A percentile compares a stretch with the other conserved stretches of the same genome.
phyloP scores from a whole-genome alignment of 192 early-diverging fungal species.

The Podila epigama region DNA sequence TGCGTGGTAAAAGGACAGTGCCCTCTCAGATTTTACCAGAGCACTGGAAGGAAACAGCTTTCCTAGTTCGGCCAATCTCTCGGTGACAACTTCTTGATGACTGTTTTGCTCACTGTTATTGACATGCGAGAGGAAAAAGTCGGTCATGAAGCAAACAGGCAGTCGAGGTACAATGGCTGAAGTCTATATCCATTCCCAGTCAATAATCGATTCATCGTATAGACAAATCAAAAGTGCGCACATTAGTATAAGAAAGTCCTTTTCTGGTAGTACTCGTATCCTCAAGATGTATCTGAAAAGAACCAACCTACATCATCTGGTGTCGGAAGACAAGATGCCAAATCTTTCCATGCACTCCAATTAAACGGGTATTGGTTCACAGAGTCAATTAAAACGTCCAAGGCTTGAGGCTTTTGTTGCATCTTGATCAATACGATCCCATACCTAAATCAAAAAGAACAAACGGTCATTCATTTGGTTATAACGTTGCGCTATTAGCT shows the following conservation, averaged over 20 bases:
- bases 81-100: constrained; percentile 34
- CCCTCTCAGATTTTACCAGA: constrained; percentile 70
- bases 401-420: constrained; percentile 53
- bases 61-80: constrained; percentile 48
- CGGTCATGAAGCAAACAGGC: constrained; percentile 50
- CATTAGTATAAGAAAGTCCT: background rate
- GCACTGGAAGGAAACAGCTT: constrained; percentile 65
- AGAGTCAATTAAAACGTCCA: constrained; percentile 66
- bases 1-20: constrained; percentile 67
- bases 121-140: constrained; percentile 64
- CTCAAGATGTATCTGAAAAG: background rate
- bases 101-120: constrained; percentile 57
- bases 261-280: too few species aligned
- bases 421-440: constrained; percentile 57
- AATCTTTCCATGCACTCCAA: constrained; percentile 92
- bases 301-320: constrained; percentile 45
- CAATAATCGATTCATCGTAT: background rate
- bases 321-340: constrained; percentile 62
- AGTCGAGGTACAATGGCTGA: constrained; percentile 14
- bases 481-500: too few species aligned
- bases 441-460: constrained; percentile 49
- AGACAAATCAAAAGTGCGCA: background rate
- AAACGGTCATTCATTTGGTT: too few species aligned
- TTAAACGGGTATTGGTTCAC: constrained; percentile 79
- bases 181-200: constrained; percentile 3